These are phyloP conservation scores for Solanum hybrid DNA, from an alignment of 305 asterid genomes.

Conservation along the genomic window DNA sequence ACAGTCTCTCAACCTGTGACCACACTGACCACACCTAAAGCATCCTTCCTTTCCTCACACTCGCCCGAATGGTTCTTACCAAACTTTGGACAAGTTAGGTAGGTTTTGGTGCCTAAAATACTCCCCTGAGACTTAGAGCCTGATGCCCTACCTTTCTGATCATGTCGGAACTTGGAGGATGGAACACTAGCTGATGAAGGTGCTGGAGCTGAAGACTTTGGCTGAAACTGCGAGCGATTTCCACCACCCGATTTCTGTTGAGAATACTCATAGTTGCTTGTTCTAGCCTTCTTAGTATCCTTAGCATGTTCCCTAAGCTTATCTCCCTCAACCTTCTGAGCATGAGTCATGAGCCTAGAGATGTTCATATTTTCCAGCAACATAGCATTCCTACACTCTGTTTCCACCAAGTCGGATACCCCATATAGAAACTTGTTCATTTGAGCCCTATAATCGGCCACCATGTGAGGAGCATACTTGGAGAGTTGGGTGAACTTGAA, in stretches of 20 bases:
- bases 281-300: background rate
- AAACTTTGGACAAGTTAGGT: background rate
- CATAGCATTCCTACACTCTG: background rate
- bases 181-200: background rate
- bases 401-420: background rate
- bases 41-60: background rate
- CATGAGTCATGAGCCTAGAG: background rate
- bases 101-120: background rate
- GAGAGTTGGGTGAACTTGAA: too few relatives aligned
- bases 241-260: background rate
- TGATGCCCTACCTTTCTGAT: background rate
- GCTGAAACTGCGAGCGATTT: background rate
- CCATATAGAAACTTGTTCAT: background rate
- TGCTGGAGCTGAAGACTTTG: background rate
- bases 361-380: background rate
- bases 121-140: background rate
- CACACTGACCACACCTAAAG: background rate
- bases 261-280: background rate
- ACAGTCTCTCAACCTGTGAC: background rate
- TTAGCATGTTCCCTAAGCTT: background rate
- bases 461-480: too few relatives aligned
- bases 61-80: background rate
- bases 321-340: background rate
- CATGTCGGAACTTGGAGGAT: background rate
- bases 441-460: background rate